phyloP scores from a whole-genome alignment of 768 basidiomycete species.

The Psilocybe tampanensis region DNA sequence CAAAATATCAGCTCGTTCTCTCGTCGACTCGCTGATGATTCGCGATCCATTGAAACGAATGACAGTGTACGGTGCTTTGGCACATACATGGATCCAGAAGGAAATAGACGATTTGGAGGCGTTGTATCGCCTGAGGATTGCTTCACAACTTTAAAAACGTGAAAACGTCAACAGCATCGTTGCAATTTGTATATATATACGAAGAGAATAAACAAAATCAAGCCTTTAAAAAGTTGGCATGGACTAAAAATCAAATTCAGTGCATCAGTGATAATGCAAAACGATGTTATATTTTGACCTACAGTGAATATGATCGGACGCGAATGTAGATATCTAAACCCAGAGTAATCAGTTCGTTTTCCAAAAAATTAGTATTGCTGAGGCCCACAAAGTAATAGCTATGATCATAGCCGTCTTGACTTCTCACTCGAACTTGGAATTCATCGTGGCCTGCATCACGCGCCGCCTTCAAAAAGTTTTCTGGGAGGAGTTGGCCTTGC shows the following conservation, averaged over 20 bases:
- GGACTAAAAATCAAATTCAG: constrained; percentile 57
- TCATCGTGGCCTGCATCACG: constrained; percentile 73
- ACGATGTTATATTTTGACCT: constrained; percentile 35
- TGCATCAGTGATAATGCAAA: constrained; percentile 8
- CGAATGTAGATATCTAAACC: constrained; percentile 84
- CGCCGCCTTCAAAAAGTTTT: constrained; percentile 83
- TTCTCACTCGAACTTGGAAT: constrained; percentile 74
- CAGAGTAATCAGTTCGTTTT: background rate
- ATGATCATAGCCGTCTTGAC: constrained; percentile 86
- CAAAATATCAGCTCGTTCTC: constrained; percentile 48
- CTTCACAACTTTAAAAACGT: constrained; percentile 1
- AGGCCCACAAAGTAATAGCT: constrained; percentile 81
- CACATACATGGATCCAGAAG: constrained; percentile 65
- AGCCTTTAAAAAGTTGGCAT: constrained; percentile 85
- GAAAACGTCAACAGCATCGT: background rate
- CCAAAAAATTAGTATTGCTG: background rate
- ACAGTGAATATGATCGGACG: constrained; percentile 89
- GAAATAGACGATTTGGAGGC: constrained; percentile 63
- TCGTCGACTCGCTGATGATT: constrained; percentile 64
- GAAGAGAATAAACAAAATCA: constrained; percentile 27
- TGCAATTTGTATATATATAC: constrained; percentile 10
- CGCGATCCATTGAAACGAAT: constrained; percentile 59
- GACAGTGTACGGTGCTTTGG: constrained; percentile 63
- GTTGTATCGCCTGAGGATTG: constrained; percentile 61
- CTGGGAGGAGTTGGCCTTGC: constrained; percentile 86